Percentiles rank a stretch among this genome's conserved stretches.
phyloP scores from a whole-genome alignment of 495 filamentous ascomycete genomes.

The Tuber magnatum region DNA sequence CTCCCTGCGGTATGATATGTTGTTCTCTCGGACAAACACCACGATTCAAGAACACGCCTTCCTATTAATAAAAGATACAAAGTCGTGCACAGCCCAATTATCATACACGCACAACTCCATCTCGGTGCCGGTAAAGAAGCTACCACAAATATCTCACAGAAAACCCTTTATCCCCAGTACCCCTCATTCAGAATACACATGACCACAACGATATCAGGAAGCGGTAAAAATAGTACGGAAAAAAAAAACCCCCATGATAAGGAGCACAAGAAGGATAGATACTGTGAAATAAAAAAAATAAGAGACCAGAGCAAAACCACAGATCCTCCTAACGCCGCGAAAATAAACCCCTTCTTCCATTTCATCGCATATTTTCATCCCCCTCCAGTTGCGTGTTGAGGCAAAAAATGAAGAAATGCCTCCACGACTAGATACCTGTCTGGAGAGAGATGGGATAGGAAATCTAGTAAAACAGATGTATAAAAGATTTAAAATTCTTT shows the following conservation, averaged over 20 bases:
- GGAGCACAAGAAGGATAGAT: not conserved
- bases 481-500: not conserved
- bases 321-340: not conserved
- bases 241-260: no score
- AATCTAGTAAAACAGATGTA: not conserved
- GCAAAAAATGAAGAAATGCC: not conserved
- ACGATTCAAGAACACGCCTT: not conserved
- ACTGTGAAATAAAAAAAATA: not conserved
- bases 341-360: not conserved
- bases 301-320: not conserved
- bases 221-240: not conserved
- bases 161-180: not conserved
- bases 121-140: not conserved
- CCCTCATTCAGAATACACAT: not conserved
- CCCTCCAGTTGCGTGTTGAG: not conserved
- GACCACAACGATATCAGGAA: not conserved
- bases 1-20: not conserved
- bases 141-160: not conserved
- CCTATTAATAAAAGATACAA: not conserved
- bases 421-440: not conserved
- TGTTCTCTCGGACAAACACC: not conserved
- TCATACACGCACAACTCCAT: not conserved
- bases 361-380: not conserved
- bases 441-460: not conserved
- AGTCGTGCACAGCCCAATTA: not conserved